Percentiles rank a stretch among this genome's conserved stretches.
Conservation (phyloP, 2,329 filamentous ascomycete genomes). For the Pseudogymnoascus sp. region DNA sequence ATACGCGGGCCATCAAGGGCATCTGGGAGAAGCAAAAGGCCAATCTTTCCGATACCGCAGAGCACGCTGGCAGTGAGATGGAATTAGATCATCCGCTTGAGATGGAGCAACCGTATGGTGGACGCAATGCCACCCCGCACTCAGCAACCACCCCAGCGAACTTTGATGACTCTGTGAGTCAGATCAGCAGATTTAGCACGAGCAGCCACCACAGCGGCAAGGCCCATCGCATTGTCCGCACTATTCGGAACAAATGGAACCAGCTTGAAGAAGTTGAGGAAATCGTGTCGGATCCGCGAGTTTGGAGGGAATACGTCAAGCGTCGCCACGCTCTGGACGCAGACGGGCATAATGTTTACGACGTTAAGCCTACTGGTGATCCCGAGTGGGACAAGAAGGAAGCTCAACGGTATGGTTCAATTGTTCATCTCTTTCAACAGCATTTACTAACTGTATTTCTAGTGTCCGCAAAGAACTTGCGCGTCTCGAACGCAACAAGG, state of each 20-base stretch:
- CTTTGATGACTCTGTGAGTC: slow-evolving; percentile 71
- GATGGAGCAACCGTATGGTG: slow-evolving; percentile 44
- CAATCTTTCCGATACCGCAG: slow-evolving; percentile 64
- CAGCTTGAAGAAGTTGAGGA: slow-evolving; percentile 52
- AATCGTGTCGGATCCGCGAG: slow-evolving; percentile 67
- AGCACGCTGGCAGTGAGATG: slow-evolving; percentile 53
- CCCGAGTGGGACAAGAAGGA: slow-evolving; percentile 56
- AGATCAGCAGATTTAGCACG: slow-evolving; percentile 64
- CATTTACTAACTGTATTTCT: slow-evolving; percentile 23
- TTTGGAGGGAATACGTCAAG: slow-evolving; percentile 83
- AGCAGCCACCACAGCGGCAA: slow-evolving; percentile 59
- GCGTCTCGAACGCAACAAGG: slow-evolving; percentile 83
- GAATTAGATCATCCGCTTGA: slow-evolving; percentile 35
- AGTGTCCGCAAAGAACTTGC: slow-evolving; percentile 68
- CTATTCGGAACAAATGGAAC: slow-evolving; percentile 53
- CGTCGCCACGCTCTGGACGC: slow-evolving; percentile 42
- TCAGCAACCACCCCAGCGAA: slow-evolving; percentile 56
- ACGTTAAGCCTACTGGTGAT: slow-evolving; percentile 57
- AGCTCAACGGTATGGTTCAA: slow-evolving; percentile 42
- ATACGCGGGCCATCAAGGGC: slow-evolving; percentile 80
- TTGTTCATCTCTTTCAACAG: background rate
- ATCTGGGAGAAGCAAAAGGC: slow-evolving; percentile 88
- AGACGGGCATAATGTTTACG: slow-evolving; percentile 40
- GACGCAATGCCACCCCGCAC: slow-evolving; percentile 49
- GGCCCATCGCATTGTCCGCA: slow-evolving; percentile 67